These are phyloP conservation scores for Pleurozium schreberi DNA, from an alignment of 225 moss, liverwort and hornwort genomes.

Conservation along the genomic window DNA sequence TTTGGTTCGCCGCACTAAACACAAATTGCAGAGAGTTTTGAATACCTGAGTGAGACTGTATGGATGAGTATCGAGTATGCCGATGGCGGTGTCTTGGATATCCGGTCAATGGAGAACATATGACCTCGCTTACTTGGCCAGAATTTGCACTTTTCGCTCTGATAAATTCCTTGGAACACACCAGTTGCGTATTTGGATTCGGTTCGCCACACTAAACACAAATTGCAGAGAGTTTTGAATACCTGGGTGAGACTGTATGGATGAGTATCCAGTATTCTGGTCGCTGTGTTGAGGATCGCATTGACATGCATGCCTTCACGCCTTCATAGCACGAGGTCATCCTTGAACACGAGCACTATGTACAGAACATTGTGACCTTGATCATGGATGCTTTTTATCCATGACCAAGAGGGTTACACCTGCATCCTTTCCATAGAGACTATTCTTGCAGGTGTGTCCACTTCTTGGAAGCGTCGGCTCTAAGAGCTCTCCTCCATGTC, in stretches of 20 bases:
- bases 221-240: neutral
- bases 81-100: neutral
- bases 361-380: neutral
- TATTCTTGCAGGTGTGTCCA: neutral
- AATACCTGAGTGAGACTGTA: neutral
- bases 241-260: neutral
- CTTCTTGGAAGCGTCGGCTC: neutral
- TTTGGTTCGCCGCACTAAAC: no score
- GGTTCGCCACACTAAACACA: no score
- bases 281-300: neutral
- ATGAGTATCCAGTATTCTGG: neutral
- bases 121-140: neutral
- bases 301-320: neutral
- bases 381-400: neutral
- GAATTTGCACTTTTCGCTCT: neutral
- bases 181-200: neutral
- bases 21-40: neutral
- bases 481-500: conserved; percentile 2
- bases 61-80: neutral
- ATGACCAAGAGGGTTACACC: neutral
- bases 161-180: neutral
- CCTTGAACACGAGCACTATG: neutral
- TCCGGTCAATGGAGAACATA: neutral
- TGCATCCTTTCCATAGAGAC: neutral
- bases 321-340: neutral